Percentiles rank a stretch among this genome's conserved stretches.
Conservation (phyloP, 2,329 filamentous ascomycete species). For the Magnaporthiopsis rhizophila region DNA sequence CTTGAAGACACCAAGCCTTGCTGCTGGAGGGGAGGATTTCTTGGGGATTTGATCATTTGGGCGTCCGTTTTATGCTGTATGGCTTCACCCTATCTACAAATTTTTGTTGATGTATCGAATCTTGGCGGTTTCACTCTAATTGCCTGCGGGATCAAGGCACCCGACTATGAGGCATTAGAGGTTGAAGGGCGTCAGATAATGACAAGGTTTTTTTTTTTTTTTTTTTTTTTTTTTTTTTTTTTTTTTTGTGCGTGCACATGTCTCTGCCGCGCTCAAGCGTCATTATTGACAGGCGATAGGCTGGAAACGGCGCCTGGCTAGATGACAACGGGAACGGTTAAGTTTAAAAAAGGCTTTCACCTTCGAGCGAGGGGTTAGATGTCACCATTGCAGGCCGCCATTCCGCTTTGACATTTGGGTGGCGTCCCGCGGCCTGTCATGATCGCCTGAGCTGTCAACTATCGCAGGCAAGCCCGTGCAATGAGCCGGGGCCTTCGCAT, state of each 20-base stretch:
- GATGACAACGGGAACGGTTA: neutral
- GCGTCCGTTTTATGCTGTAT: neutral
- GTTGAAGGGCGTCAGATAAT: neutral
- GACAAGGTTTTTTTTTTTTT: neutral
- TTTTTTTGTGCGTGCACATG: no score
- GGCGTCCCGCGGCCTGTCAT: neutral
- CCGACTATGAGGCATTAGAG: neutral
- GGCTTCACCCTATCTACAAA: neutral
- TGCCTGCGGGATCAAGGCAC: neutral
- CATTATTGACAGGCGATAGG: no score
- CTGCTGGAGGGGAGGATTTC: neutral
- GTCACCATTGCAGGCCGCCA: neutral
- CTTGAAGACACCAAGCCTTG: neutral
- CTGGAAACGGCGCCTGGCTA: neutral
- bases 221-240: no score
- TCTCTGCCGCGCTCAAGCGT: no score
- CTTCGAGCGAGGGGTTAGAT: neutral
- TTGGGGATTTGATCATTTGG: neutral
- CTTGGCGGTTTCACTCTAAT: neutral
- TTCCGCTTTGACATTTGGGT: neutral
- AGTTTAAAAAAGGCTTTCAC: neutral
- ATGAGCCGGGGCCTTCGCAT: no score
- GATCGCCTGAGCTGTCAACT: neutral
- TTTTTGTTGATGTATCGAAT: neutral
- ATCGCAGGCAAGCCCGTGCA: neutral